Percentiles rank a stretch among this genome's conserved stretches.
These are phyloP conservation scores for Candida schatavii DNA, from an alignment of 805 yeast species.

Conservation along the genomic window DNA sequence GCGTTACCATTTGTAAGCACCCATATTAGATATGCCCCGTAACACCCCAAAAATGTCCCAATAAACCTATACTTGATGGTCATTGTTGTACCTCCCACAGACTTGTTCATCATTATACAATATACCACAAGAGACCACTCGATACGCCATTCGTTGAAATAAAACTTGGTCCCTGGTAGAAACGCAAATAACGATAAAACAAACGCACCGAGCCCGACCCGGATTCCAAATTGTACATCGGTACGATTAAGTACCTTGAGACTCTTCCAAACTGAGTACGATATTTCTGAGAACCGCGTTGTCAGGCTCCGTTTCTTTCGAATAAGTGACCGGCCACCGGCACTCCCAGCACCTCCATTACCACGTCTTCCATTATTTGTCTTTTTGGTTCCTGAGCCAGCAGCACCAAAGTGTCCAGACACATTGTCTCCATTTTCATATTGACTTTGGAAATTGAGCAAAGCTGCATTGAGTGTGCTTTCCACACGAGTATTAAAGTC, in stretches of 20 bases:
- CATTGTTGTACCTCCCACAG: slow-evolving; percentile 80
- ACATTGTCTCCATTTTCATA: slow-evolving; percentile 10
- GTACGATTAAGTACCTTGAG: slow-evolving; percentile 54
- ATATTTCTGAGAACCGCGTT: neutral
- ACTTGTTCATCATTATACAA: slow-evolving; percentile 80
- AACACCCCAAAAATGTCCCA: slow-evolving; percentile 75
- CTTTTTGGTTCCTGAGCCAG: too few species aligned
- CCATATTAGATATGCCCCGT: slow-evolving; percentile 62
- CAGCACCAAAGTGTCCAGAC: too few species aligned
- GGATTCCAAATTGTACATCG: slow-evolving; percentile 74
- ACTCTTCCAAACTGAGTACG: slow-evolving; percentile 44
- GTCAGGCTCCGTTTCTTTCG: neutral
- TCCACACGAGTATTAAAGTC: neutral
- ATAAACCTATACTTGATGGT: slow-evolving; percentile 69
- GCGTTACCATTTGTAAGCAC: slow-evolving; percentile 53
- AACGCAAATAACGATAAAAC: slow-evolving; percentile 67
- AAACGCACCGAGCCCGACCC: slow-evolving; percentile 78
- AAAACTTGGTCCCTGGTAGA: slow-evolving; percentile 48
- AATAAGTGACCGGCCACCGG: neutral
- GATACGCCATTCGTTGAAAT: slow-evolving; percentile 65
- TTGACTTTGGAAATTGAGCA: slow-evolving; percentile 28
- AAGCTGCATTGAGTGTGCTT: slow-evolving; percentile 33
- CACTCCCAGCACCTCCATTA: neutral
- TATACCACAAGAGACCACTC: slow-evolving; percentile 87
- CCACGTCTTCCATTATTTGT: neutral